These are phyloP conservation scores for Fagus sylvatica DNA, from an alignment of 306 rosid species.

Conservation along the genomic window DNA sequence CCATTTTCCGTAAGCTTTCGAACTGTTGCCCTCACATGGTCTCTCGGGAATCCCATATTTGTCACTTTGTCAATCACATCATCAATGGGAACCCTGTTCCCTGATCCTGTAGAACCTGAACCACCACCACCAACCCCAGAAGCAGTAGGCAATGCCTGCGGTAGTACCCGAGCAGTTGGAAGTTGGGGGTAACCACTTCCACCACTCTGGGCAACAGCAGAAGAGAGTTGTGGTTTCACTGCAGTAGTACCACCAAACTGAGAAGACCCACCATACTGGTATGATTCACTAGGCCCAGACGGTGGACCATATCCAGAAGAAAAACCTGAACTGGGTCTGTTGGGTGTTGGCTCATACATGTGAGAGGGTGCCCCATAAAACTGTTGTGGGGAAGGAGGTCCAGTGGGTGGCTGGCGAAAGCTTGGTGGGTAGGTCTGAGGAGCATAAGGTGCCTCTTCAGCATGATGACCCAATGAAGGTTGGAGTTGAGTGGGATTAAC, in stretches of 20 bases:
- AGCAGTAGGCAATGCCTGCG: conserved; percentile 73
- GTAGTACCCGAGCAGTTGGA: conserved; percentile 76
- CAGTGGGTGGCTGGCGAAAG: conserved; percentile 57
- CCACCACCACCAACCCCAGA: conserved; percentile 47
- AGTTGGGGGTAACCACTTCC: conserved; percentile 83
- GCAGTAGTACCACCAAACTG: conserved; percentile 55
- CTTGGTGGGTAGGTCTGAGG: conserved; percentile 67
- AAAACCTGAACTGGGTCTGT: conserved; percentile 58
- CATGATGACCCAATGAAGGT: conserved; percentile 62
- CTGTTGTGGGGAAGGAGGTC: conserved; percentile 64
- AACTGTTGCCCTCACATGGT: conserved; percentile 78
- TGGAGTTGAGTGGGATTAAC: conserved; percentile 53
- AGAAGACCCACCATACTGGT: conserved; percentile 62
- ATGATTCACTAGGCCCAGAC: conserved; percentile 54
- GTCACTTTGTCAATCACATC: conserved; percentile 82
- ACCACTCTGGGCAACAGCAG: conserved; percentile 46
- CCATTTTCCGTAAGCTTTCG: conserved; percentile 84
- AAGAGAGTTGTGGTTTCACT: conserved; percentile 50
- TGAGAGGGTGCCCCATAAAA: conserved; percentile 56
- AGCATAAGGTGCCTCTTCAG: conserved; percentile 66
- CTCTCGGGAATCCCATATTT: conserved; percentile 86
- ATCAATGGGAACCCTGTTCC: conserved; percentile 64
- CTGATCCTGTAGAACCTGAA: conserved; percentile 64
- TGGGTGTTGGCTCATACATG: conserved; percentile 52
- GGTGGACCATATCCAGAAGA: conserved; percentile 65